Percentiles rank a stretch among this genome's conserved stretches.
Evolutionary conservation across 192 early-diverging fungal genomes (phyloP).

Genomic region (Coemansia sp.): DNA sequence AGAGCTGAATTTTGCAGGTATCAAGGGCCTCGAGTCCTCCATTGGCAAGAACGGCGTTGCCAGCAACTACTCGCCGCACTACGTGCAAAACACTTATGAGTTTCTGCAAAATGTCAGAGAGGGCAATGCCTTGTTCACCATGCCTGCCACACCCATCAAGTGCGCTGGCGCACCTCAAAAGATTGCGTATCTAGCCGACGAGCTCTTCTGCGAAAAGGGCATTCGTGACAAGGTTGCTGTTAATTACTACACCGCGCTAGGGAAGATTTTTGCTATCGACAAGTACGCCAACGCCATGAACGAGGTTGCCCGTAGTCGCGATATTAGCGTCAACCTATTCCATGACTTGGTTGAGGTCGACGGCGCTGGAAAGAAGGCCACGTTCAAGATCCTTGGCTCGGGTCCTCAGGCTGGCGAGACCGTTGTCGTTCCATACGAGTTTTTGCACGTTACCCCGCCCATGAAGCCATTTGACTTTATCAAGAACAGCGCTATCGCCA

Average conservation of each 20-base stretch:
- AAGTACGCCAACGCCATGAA: constrained; percentile 74
- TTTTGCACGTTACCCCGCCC: constrained; percentile 82
- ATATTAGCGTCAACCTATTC: constrained; percentile 65
- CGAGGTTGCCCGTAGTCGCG: constrained; percentile 61
- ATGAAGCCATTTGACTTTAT: constrained; percentile 78
- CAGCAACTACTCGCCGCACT: constrained; percentile 72
- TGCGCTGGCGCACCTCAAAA: constrained; percentile 88
- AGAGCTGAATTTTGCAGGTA: constrained; percentile 68
- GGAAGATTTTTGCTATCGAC: constrained; percentile 83
- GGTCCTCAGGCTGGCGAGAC: constrained; percentile 50
- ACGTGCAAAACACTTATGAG: constrained; percentile 69
- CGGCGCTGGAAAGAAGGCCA: constrained; percentile 61
- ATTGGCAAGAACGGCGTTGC: constrained; percentile 79
- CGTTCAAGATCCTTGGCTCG: constrained; percentile 57
- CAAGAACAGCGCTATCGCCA: constrained; percentile 61
- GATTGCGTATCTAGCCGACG: constrained; percentile 83
- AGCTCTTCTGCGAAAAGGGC: constrained; percentile 67
- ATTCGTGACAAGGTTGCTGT: constrained; percentile 64
- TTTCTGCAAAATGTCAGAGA: constrained; percentile 59
- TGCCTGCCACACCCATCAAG: constrained; percentile 83
- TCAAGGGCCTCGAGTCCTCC: constrained; percentile 68
- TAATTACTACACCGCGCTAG: constrained; percentile 73
- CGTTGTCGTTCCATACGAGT: constrained; percentile 66
- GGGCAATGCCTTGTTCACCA: constrained; percentile 75
- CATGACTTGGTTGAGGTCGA: constrained; percentile 69